Conservation (phyloP, 768 basidiomycete species). For the Russula compacta region DNA sequence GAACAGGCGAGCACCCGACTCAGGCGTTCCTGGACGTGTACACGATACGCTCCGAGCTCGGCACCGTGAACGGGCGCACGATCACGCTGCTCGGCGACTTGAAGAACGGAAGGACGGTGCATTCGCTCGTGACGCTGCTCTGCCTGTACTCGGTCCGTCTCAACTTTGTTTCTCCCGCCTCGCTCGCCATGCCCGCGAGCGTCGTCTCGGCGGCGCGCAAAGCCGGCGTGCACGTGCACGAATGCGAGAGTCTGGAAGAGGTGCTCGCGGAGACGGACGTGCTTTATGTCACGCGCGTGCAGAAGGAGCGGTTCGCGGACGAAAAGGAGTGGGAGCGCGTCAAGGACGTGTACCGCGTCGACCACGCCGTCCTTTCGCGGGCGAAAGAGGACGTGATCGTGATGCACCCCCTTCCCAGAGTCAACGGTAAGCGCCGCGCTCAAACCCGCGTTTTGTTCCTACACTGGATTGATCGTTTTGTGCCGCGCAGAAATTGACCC, state of each 20-base stretch:
- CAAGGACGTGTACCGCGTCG: constrained; percentile 86
- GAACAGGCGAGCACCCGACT: constrained; percentile 94
- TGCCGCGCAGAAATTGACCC: constrained; percentile 87
- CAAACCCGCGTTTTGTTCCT: neutral
- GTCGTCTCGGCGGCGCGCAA: constrained; percentile 79
- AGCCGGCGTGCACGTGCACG: constrained; percentile 67
- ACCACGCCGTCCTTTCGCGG: constrained; percentile 85
- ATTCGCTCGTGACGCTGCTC: constrained; percentile 87
- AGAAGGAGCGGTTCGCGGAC: constrained; percentile 84
- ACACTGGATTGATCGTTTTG: constrained; percentile 9
- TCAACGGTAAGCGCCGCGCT: constrained; percentile 52
- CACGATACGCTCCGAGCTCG: constrained; percentile 95
- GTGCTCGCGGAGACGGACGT: constrained; percentile 92
- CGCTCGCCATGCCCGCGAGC: constrained; percentile 79
- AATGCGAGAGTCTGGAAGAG: constrained; percentile 85
- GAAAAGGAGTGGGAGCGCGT: constrained; percentile 83
- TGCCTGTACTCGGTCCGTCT: constrained; percentile 88
- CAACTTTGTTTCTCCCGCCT: constrained; percentile 88
- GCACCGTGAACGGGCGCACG: constrained; percentile 93
- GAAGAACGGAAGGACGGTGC: constrained; percentile 96
- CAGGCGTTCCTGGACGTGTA: constrained; percentile 87
- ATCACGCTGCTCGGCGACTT: constrained; percentile 91
- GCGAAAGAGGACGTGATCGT: constrained; percentile 98
- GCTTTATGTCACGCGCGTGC: constrained; percentile 91
- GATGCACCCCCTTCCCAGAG: constrained; percentile 96